A percentile compares a stretch with the other conserved stretches of the same genome.
Evolutionary conservation across 305 asterid genomes (phyloP).

Genomic region (Solanum hybrid): DNA sequence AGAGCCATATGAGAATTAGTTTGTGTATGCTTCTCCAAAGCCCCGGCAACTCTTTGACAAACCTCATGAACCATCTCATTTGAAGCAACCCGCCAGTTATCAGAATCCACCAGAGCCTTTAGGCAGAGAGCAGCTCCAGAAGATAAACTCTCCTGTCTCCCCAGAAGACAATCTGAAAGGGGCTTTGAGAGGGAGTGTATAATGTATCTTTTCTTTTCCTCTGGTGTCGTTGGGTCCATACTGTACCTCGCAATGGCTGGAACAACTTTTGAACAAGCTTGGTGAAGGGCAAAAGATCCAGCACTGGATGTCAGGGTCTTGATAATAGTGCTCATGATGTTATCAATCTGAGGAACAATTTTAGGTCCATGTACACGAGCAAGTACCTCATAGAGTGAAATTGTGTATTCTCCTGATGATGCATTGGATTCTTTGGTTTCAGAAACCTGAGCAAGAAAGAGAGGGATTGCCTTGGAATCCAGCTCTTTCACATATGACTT

Average conservation of each 20-base stretch:
- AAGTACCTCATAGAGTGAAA: slow-evolving; percentile 86
- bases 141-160: slow-evolving; percentile 63
- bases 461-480: slow-evolving; percentile 90
- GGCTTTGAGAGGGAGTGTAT: slow-evolving; percentile 74
- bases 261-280: slow-evolving; percentile 94
- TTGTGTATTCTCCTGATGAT: slow-evolving; percentile 65
- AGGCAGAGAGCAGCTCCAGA: slow-evolving; percentile 91
- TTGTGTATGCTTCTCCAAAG: slow-evolving; percentile 69
- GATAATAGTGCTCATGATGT: slow-evolving; percentile 68
- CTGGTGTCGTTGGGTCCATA: slow-evolving; percentile 72
- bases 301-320: slow-evolving; percentile 66
- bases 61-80: slow-evolving; percentile 83
- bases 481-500: slow-evolving; percentile 70
- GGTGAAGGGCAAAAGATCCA: slow-evolving; percentile 93
- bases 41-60: slow-evolving; percentile 86
- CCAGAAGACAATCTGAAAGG: slow-evolving; percentile 75
- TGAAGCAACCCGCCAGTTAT: slow-evolving; percentile 87
- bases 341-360: slow-evolving; percentile 71
- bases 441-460: slow-evolving; percentile 85
- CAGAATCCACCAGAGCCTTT: slow-evolving; percentile 81
- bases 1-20: slow-evolving; percentile 71
- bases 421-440: slow-evolving; percentile 66
- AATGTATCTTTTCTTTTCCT: slow-evolving; percentile 56
- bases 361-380: slow-evolving; percentile 93
- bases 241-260: slow-evolving; percentile 89